These are phyloP conservation scores for Komagataella phaffii DNA, from an alignment of 805 yeast genomes.

Conservation along the genomic window DNA sequence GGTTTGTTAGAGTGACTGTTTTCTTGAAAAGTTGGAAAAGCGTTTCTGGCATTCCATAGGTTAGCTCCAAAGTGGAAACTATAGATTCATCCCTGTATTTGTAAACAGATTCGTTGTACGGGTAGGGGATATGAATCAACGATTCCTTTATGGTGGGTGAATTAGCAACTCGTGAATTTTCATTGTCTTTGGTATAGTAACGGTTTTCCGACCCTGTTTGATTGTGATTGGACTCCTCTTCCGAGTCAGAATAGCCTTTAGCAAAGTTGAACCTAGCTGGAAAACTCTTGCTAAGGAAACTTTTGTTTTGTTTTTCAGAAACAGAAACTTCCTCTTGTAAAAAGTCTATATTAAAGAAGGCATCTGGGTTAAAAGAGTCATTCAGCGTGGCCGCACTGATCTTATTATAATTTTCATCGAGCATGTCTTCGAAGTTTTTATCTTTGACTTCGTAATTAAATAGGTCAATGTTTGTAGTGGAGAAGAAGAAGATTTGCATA, in stretches of 20 bases:
- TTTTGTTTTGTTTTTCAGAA: neutral
- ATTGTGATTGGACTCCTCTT: neutral
- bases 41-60: constrained; percentile 34
- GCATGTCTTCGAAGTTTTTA: constrained; percentile 29
- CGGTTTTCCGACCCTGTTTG: neutral
- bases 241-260: neutral
- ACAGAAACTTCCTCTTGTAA: neutral
- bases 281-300: neutral
- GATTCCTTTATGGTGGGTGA: neutral
- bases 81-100: constrained; percentile 1
- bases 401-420: constrained; percentile 15
- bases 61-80: constrained; percentile 20
- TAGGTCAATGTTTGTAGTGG: constrained; percentile 35
- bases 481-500: constrained; percentile 24
- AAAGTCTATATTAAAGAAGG: neutral
- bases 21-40: constrained; percentile 32
- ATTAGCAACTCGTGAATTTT: neutral
- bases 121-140: neutral
- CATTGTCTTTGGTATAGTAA: neutral
- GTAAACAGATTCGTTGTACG: neutral
- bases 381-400: constrained; percentile 11
- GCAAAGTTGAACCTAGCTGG: neutral
- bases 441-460: constrained; percentile 30
- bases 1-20: constrained; percentile 33
- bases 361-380: constrained; percentile 9